These are phyloP conservation scores for Calonectria pauciramosa DNA, from an alignment of 2,329 filamentous ascomycete species.

Conservation along the genomic window DNA sequence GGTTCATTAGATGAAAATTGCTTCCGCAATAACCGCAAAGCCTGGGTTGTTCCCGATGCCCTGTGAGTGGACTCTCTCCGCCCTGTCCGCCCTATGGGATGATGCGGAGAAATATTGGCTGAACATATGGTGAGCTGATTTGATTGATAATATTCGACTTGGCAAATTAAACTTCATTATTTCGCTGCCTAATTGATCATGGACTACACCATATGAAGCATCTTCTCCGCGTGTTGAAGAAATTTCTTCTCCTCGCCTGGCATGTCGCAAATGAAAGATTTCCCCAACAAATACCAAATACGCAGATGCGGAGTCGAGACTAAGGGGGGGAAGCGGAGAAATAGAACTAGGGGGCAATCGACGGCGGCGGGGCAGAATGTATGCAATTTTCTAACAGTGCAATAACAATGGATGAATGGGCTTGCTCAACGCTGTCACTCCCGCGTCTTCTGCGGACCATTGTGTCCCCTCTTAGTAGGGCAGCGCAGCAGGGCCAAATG, in stretches of 20 bases:
- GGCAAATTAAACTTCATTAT: conserved; percentile 12
- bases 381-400: neutral
- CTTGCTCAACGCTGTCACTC: neutral
- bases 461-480: neutral
- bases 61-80: neutral
- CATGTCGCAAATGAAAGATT: neutral
- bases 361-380: neutral
- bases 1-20: neutral
- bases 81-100: neutral
- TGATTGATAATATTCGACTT: conserved; percentile 11
- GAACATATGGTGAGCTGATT: neutral
- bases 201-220: neutral
- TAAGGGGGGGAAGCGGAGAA: neutral
- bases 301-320: neutral
- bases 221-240: neutral
- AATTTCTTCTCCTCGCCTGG: neutral
- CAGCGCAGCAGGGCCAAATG: neutral
- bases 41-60: too few species aligned
- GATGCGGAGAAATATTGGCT: neutral
- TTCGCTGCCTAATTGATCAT: neutral
- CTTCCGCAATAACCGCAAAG: neutral
- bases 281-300: neutral
- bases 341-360: neutral
- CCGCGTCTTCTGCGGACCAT: neutral
- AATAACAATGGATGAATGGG: neutral